Base-by-base conservation (phyloP, 805 yeast genomes). In the Dipodascus geniculatus region DNA sequence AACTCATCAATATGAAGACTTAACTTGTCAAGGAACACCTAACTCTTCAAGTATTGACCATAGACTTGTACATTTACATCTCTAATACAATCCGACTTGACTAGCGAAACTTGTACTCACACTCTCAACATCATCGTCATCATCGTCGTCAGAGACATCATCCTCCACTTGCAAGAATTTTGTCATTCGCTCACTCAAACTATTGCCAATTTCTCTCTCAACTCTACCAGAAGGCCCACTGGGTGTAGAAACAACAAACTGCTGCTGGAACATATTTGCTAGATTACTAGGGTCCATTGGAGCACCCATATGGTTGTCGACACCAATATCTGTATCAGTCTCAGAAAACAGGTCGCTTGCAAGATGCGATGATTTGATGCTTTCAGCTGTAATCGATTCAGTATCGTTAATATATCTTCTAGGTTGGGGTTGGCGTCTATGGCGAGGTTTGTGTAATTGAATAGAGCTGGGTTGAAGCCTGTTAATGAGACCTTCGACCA, bases 401-500 rank as follows among this genome's bases (percentile, higher is more conserved):
- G 49, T 23, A 22, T 23, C 49, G 19, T 47, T 47, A 16, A 23
- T n/a, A 47, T 22, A 22, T 47, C 31, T 22, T 47, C 31, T 23
- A 17, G 49, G 4, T 14, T 14, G 28, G 19, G 28, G 28, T 22
- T 14, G 17, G 6, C 17, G 24, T 22, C 51, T n/a, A 24, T 20
- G 51, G 14, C 44, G 44, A 19, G 63, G 63, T 49, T 56, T 58
- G 31, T 59, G 42, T 16, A 62, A 42, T 22, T 58, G 61, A 19
- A 63, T 55, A 49, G 33, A 73, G 56, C 89, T 82, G 51, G 85
- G 69, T 65, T 84, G 93, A 57, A 90, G 74, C 60, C 81, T 85
- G 55, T 85, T 91, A 59, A 90, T 73, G 1, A 87, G 81, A 9
- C 97, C 97, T 66, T 90, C 96, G 23, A 90, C 97, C 31, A 90